phyloP scores from a whole-genome alignment of 2,329 filamentous ascomycete species.

The Aspergillus bombycis region DNA sequence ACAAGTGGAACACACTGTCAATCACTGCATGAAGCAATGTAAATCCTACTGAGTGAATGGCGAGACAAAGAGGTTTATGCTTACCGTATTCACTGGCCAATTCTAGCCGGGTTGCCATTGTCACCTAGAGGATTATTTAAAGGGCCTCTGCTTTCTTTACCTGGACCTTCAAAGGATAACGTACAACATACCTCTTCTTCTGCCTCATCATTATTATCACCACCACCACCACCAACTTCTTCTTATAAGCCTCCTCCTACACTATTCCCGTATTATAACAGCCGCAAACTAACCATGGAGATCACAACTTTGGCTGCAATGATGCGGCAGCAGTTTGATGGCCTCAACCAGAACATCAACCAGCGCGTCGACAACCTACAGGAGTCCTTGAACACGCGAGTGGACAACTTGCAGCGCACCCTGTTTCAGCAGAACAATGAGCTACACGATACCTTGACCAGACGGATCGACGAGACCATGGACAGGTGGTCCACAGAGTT shows the following conservation, averaged over 20 bases:
- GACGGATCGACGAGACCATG: neutral
- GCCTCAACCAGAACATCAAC: neutral
- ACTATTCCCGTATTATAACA: no score
- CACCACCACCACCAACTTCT: neutral
- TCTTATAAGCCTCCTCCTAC: no score
- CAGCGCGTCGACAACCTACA: neutral
- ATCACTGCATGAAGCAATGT: no score
- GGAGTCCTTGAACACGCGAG: neutral
- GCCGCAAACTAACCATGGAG: neutral
- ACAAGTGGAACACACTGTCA: no score
- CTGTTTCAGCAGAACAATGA: neutral
- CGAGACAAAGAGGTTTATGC: neutral
- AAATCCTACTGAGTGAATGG: no score
- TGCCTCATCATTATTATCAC: neutral
- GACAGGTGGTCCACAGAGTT: no score
- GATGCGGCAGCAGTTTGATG: neutral
- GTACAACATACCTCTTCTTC: no score
- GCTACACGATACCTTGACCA: neutral
- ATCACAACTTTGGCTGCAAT: neutral
- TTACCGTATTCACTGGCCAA: neutral
- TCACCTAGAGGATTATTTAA: neutral
- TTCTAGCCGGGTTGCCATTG: neutral
- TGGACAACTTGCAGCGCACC: neutral
- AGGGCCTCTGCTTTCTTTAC: neutral
- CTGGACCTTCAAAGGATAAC: neutral